These are phyloP conservation scores for Phanerochaete sordida DNA, from an alignment of 768 basidiomycete genomes.

Conservation along the genomic window DNA sequence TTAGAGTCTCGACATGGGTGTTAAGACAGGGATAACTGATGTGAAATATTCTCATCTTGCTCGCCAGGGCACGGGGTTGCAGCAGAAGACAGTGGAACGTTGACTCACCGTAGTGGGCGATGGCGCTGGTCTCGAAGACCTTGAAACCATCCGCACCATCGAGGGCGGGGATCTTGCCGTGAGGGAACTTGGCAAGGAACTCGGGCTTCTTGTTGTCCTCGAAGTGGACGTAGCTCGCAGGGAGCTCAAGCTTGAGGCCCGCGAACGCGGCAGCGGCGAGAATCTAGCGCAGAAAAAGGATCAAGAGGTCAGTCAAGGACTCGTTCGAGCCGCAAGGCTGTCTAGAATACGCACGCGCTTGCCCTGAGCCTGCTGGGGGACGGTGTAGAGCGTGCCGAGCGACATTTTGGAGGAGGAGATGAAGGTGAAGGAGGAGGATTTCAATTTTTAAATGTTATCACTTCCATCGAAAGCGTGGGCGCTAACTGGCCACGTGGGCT, in stretches of 20 bases:
- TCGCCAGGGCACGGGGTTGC: background rate
- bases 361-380: constrained; percentile 36
- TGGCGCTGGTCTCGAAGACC: constrained; percentile 73
- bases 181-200: constrained; percentile 71
- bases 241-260: constrained; percentile 54
- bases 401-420: constrained; percentile 41
- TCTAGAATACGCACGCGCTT: constrained; percentile 42
- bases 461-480: background rate
- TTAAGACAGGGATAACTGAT: constrained; percentile 79
- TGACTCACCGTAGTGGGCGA: constrained; percentile 86
- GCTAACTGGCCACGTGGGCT: background rate
- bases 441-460: constrained; percentile 3
- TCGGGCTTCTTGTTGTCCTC: constrained; percentile 70
- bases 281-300: constrained; percentile 45
- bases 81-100: background rate
- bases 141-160: constrained; percentile 75
- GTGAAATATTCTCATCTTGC: constrained; percentile 38
- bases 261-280: constrained; percentile 56
- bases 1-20: constrained; percentile 31
- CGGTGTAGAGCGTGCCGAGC: constrained; percentile 60
- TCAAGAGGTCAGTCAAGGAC: too few species aligned
- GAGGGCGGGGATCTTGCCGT: constrained; percentile 82
- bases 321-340: background rate
- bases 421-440: constrained; percentile 12
- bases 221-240: constrained; percentile 52